These are phyloP conservation scores for Termitomyces bulborhizus DNA, from an alignment of 768 basidiomycete genomes.

Conservation along the genomic window DNA sequence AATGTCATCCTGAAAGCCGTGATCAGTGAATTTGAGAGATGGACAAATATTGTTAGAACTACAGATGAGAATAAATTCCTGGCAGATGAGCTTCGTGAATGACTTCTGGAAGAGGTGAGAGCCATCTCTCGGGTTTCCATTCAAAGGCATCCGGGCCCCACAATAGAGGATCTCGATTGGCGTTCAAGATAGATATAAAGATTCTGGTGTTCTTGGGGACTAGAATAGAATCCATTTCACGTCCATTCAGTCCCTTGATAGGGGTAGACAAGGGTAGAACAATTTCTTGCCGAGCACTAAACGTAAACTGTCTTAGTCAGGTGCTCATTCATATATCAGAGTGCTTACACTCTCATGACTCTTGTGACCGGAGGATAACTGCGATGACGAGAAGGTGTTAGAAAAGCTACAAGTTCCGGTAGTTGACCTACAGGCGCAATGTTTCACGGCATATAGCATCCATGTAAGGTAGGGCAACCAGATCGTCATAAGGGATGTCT, in stretches of 20 bases:
- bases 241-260: conserved; percentile 23
- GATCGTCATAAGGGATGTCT: conserved; percentile 15
- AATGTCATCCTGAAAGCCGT: conserved; percentile 26
- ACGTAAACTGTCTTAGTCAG: conserved; percentile 5
- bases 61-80: conserved; percentile 32
- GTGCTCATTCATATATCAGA: background rate
- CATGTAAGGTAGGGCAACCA: conserved; percentile 17
- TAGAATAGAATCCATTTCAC: conserved; percentile 20
- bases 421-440: conserved; percentile 18
- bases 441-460: conserved; percentile 18
- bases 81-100: conserved; percentile 27
- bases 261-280: conserved; percentile 28
- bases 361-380: conserved; percentile 16
- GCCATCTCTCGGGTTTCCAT: conserved; percentile 39
- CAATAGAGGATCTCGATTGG: conserved; percentile 24
- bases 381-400: background rate
- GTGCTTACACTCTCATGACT: conserved; percentile 14
- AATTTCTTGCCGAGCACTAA: conserved; percentile 23
- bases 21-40: background rate
- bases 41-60: conserved; percentile 1
- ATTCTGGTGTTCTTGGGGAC: conserved; percentile 26
- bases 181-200: conserved; percentile 21
- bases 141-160: conserved; percentile 34
- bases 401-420: background rate
- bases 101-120: conserved; percentile 22